Base-by-base conservation (phyloP, 306 rosid species). In the Dryas alaskensis region DNA sequence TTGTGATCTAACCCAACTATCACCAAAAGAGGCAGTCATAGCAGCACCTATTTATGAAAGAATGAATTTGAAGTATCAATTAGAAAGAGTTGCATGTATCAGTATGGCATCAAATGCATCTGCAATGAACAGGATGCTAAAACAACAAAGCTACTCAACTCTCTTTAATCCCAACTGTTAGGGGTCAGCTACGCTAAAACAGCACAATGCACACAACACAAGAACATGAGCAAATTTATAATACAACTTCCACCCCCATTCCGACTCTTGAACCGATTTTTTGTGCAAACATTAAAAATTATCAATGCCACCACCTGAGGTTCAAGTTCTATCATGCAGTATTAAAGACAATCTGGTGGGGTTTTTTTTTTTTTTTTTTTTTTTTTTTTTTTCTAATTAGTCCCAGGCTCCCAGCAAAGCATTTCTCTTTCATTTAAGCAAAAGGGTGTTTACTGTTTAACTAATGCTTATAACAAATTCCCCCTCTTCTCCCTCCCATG, bases 41-140 rank as follows among this genome's bases (percentile, higher is more conserved):
- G 84, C 92, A 85, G 91, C 94, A 78, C 98, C 98, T 90, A 68
- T 50, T 58, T 60, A 67, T 40, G 75, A 40, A 72, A 47, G 11
- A 60, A 68, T 13, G 70, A 80, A 72, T 53, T 78, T 47, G 25
- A 45, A 60, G 73, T 76, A 67, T 59, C 39, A 80, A 44, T 78
- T 45, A 81, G 80, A 37, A 69, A 31, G 74, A 42, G 37, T 54
- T 46, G 14, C 14, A 40, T n/a, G 17, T 1, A 12, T 4, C 14
- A 45, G 25, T 58, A 48, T 31, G 6, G 69, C 40, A 45, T 45
- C 67, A 37, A 10, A 70, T 40, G 19, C 63, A 37, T 55, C 4
- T 3, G 58, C 45, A 42, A 31, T 40, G 53, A 5, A 43, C 6
- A 45, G 55, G 9, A 72, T 11, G 22, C 44, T 58, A 45, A 13